Base-by-base conservation (phyloP, 2,329 filamentous ascomycete genomes). In the Aureobasidium uvarum region DNA sequence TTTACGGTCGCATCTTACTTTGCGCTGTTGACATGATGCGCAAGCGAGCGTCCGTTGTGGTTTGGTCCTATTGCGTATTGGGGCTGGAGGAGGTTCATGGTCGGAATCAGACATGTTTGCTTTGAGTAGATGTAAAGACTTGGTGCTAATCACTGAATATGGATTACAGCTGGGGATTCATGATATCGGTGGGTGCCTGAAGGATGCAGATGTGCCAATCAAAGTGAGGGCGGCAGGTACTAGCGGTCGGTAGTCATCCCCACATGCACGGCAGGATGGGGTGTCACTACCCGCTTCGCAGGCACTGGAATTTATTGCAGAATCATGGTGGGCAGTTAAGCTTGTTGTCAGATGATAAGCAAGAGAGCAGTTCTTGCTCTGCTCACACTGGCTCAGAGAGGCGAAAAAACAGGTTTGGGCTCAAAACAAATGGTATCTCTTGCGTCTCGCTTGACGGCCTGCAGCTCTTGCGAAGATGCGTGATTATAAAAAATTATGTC, bases 1-100 rank as follows among this genome's bases (percentile, higher is more conserved):
- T 70, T 83, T 85, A 76, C 88, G 89, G 75, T 70, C 67, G 75
- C 89, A 92, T 67, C 87, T 87, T 48, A 92, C 84, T 74, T 92
- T 92, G 67, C 89, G 85, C 74, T 90, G 88, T 73, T 92, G 89
- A 72, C 90, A 94, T 23, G 87, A 81, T 16, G 91, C 82, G 71
- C 90, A 94, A 43, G 84, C 79, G 25, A 62, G 59, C 14, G 38
- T 20, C 4, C 59, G 59, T 23, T 41, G 59, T 20, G 59, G 14
- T 16, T 62, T 62, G 7, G 41, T 31, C 18, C 28, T 41, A n/a
- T 7, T 14, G 41, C 41, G 55, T 16, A 25, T 5, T 10, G 41
- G 16, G 16, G 55, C 28, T 36, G 8, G 55, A 10, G 1, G 23
- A 20, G 41, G 7, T 10, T 46, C 41, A 18, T 13, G 41, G 0